phyloP scores from a whole-genome alignment of 768 basidiomycete genomes.

The Phylloporus scabripes region DNA sequence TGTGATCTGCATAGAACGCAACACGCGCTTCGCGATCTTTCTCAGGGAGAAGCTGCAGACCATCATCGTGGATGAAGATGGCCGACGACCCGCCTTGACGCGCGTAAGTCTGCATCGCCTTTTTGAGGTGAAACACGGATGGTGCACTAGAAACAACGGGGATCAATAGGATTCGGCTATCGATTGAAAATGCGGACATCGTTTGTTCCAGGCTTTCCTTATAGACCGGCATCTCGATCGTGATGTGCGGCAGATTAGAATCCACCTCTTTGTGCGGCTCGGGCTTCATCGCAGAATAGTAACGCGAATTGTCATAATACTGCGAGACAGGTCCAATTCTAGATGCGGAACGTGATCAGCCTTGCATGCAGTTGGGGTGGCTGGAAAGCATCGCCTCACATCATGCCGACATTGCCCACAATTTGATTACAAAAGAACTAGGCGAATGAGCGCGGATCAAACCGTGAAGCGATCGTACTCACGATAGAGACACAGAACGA shows the following conservation, averaged over 20 bases:
- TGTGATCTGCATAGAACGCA: constrained; percentile 51
- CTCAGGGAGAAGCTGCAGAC: constrained; percentile 45
- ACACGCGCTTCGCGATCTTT: constrained; percentile 45
- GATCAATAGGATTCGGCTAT: background rate
- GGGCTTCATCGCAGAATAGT: constrained; percentile 69
- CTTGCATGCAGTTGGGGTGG: background rate
- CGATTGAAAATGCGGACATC: constrained; percentile 49
- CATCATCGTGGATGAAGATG: constrained; percentile 60
- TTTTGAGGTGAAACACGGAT: constrained; percentile 61
- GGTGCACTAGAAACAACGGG: constrained; percentile 43
- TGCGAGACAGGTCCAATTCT: constrained; percentile 83
- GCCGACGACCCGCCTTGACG: constrained; percentile 56
- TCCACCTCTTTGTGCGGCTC: constrained; percentile 60
- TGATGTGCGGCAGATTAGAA: constrained; percentile 62
- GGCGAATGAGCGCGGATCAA: constrained; percentile 1
- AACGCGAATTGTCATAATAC: constrained; percentile 78
- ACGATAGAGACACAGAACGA: constrained; percentile 74
- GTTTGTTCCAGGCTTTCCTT: constrained; percentile 80
- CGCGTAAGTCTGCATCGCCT: constrained; percentile 59
- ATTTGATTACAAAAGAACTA: constrained; percentile 76
- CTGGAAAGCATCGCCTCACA: constrained; percentile 37
- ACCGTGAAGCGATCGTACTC: constrained; percentile 22
- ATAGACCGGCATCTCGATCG: constrained; percentile 83
- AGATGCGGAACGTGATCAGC: background rate
- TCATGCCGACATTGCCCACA: constrained; percentile 55